Evolutionary conservation across 345 rosid species (phyloP).

Genomic region (Eucalyptus cloeziana): DNA sequence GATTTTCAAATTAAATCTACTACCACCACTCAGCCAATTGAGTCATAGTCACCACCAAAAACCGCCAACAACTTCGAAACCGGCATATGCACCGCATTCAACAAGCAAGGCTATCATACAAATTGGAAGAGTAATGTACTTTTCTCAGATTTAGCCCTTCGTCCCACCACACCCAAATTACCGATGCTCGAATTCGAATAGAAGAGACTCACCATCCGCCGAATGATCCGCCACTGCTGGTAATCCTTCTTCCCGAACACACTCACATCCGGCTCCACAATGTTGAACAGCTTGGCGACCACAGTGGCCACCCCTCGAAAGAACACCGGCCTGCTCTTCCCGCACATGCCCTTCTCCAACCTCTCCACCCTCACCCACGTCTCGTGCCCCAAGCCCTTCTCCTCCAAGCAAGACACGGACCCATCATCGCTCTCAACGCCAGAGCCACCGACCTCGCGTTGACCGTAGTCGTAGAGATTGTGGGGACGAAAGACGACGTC

Average conservation of each 20-base stretch:
- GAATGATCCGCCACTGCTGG: constrained; percentile 70
- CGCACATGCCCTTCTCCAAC: constrained; percentile 83
- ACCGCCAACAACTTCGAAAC: background rate
- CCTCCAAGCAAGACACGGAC: constrained; percentile 55
- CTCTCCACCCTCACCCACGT: constrained; percentile 92
- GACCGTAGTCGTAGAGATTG: constrained; percentile 54
- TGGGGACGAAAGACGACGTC: constrained; percentile 65
- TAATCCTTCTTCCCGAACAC: constrained; percentile 84
- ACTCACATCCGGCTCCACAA: constrained; percentile 85
- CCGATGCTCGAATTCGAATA: background rate
- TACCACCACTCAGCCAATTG: background rate
- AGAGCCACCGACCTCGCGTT: background rate
- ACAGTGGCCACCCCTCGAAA: constrained; percentile 84
- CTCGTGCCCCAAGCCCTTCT: constrained; percentile 52
- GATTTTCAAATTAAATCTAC: background rate
- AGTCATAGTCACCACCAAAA: background rate
- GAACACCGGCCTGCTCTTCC: constrained; percentile 81
- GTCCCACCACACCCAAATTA: background rate
- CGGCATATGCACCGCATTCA: background rate
- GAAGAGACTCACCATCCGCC: constrained; percentile 41
- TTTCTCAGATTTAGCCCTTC: background rate
- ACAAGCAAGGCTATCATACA: background rate
- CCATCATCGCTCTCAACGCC: background rate
- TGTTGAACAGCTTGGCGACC: constrained; percentile 72
- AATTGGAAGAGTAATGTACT: background rate